Percentiles rank a stretch among this genome's conserved stretches.
These are phyloP conservation scores for Chrysanthemum lavandulifolium DNA, from an alignment of 129 eudicot genomes.

Conservation along the genomic window DNA sequence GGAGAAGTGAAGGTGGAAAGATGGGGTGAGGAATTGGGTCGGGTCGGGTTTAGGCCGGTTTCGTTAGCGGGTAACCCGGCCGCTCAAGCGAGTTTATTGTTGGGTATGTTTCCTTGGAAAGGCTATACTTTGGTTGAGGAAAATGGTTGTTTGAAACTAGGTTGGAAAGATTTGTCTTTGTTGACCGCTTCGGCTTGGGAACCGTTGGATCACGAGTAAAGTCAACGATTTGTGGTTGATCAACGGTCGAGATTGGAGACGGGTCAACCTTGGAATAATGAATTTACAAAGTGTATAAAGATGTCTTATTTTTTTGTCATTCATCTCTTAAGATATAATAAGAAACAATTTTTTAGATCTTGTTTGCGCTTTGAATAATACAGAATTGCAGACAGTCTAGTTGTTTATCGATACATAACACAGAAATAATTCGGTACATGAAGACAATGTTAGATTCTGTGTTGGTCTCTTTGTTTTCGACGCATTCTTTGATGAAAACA, in stretches of 20 bases:
- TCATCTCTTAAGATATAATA: slow-evolving; percentile 18
- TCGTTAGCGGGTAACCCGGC: slow-evolving; percentile 91
- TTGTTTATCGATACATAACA: too few relatives aligned
- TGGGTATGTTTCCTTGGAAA: slow-evolving; percentile 94
- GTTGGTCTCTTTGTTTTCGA: neutral
- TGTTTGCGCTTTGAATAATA: too few relatives aligned
- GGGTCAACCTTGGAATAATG: slow-evolving; percentile 12
- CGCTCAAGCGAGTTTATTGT: slow-evolving; percentile 68
- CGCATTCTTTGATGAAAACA: neutral
- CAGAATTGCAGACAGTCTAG: too few relatives aligned
- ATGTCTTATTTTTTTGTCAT: slow-evolving; percentile 4
- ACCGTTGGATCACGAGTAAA: slow-evolving; percentile 38
- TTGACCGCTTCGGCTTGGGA: slow-evolving; percentile 96
- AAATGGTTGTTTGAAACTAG: slow-evolving; percentile 74
- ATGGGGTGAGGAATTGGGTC: slow-evolving; percentile 73
- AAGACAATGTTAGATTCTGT: neutral
- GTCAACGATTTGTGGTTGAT: slow-evolving; percentile 26
- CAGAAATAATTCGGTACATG: too few relatives aligned
- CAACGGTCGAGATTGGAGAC: slow-evolving; percentile 18
- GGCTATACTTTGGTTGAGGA: slow-evolving; percentile 93
- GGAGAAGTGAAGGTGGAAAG: slow-evolving; percentile 81
- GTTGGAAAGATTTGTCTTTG: slow-evolving; percentile 92
- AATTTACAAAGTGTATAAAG: slow-evolving; percentile 23
- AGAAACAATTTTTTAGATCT: slow-evolving; percentile 13
- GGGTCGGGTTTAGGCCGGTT: slow-evolving; percentile 68